Base-by-base conservation (phyloP, 2,329 filamentous ascomycete genomes). In the Curvularia verruculosa region DNA sequence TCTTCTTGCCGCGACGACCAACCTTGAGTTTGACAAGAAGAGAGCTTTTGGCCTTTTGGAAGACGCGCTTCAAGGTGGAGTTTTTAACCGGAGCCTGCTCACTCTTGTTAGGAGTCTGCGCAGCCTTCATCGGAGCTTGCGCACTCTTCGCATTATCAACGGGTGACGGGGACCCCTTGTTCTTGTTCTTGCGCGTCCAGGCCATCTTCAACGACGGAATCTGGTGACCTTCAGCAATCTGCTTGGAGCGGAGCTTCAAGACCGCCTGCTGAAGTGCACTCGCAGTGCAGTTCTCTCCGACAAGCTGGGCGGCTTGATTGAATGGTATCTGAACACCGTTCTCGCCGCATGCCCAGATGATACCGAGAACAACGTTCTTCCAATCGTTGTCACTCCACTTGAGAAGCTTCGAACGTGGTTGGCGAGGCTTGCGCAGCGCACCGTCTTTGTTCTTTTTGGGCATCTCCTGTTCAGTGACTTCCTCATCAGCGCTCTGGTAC, bases 241-340 rank as follows among this genome's bases (percentile, higher is more conserved):
- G 60, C 47, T 68, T 69, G 21, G 41, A 24, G 10, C 67, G 64
- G 9, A 73, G 53, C 61, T 76, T 75, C 43, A 75, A 61, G 29
- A 75, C 54, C 24, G 72, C 72, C 54, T 76, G 73, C 48, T 76
- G 71, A 19, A 76, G 49, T 13, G 71, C 72, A 28, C 67, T 58
- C 2, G 64, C 66, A 15, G 72, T 70, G 40, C 67, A 70, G 15
- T 44, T 59, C 19, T 58, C 46, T 15, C 62, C 57, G 5, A 75
- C 63, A 7, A 70, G 12, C 29, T 67, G 60, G 9, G 72, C 70
- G 28, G 68, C 71, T 52, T 68, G 63, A 3, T 64, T 66, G 41
- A 73, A 76, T 3, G 71, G 71, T 26, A 75, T 71, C 6, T 58
- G 53, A n/a, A 73, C 45, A 9, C 65, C 63, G 29, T 46, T 59